Base-by-base conservation (phyloP, 257 asterid species). In the Fraxinus excelsior region DNA sequence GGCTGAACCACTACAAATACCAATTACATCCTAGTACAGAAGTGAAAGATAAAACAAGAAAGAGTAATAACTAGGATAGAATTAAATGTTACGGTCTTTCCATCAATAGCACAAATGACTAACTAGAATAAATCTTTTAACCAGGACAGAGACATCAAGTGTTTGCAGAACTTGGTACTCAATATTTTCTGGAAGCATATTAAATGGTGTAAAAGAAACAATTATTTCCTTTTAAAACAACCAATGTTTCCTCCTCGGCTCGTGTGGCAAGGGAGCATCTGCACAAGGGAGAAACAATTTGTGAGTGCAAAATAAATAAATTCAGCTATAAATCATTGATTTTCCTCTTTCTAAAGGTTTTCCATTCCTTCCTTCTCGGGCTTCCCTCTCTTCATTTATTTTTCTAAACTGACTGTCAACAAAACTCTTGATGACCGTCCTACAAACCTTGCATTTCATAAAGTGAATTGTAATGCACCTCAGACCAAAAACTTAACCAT, bases 401-500 rank as follows among this genome's bases (percentile, higher is more conserved):
- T 34, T 73, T 58, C 51, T 12, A 6, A 32, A 73, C 69, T 11
- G 34, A 31, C 14, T 34, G 42, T 29, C 74, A 40, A 25, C 58
- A 46, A 34, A 68, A 46, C 26, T 29, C 19, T 78, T 70, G 60
- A 49, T 25, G 34, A 28, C 13, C 46, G 42, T 14, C 28, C 69
- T n/a, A 80, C 88, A 29, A 40, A 89, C 93, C 88, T 89, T 65
- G 82, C 14, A 82, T 67, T 71, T 88, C 91, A 53, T 90, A 88
- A 31, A 90, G 95, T 10, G 95, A 90, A 79, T 88, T 90, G 85
- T 88, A 90, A 82, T 88, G 92, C 80, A 90, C 92, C 81, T 90
- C 91, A 2, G 90, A 85, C 92, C 95, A 90, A 79, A 90, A 90
- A 88, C 95, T 90, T 65, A 90, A 86, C 95, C 91, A 86, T 51